Conservation (phyloP, 2,329 filamentous ascomycete genomes). For the Byssoonygena ceratinophila region DNA sequence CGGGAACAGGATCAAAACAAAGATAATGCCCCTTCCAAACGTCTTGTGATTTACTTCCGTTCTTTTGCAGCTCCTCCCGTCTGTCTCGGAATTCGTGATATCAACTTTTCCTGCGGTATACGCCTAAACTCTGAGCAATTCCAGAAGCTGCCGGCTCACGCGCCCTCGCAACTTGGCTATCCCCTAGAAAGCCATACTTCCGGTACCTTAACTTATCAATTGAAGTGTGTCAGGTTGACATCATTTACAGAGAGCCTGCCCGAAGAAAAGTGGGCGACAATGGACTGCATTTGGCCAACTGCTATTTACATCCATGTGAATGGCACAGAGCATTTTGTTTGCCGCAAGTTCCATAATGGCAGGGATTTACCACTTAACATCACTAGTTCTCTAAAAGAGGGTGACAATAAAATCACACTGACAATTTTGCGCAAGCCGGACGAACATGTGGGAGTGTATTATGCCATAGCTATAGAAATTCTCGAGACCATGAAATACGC, state of each 20-base stretch:
- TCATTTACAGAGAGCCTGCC: conserved; percentile 24
- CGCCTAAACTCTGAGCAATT: conserved; percentile 24
- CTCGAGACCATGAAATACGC: conserved; percentile 45
- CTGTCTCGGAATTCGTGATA: conserved; percentile 21
- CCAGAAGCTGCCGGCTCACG: conserved; percentile 27
- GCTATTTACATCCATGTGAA: conserved; percentile 62
- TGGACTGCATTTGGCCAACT: conserved; percentile 60
- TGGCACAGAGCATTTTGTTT: conserved; percentile 43
- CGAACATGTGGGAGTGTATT: conserved; percentile 22
- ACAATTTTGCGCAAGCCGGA: conserved; percentile 34
- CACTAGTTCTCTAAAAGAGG: conserved; percentile 48
- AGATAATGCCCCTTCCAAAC: conserved; percentile 12
- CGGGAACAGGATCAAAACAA: neutral
- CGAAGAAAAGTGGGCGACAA: conserved; percentile 50
- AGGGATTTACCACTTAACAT: conserved; percentile 69
- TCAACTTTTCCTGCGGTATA: conserved; percentile 29
- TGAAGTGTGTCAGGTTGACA: conserved; percentile 52
- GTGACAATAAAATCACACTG: conserved; percentile 53
- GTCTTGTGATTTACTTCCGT: conserved; percentile 30
- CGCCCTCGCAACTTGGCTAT: conserved; percentile 19
- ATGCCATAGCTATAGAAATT: conserved; percentile 57
- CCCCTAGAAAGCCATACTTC: conserved; percentile 33
- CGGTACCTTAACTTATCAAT: conserved; percentile 52
- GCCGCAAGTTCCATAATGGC: conserved; percentile 60
- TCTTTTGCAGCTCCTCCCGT: conserved; percentile 26